Percentiles rank a stretch among this genome's conserved stretches.
These are phyloP conservation scores for Coemansia sp. DNA, from an alignment of 192 early-diverging fungal genomes.

Conservation along the genomic window DNA sequence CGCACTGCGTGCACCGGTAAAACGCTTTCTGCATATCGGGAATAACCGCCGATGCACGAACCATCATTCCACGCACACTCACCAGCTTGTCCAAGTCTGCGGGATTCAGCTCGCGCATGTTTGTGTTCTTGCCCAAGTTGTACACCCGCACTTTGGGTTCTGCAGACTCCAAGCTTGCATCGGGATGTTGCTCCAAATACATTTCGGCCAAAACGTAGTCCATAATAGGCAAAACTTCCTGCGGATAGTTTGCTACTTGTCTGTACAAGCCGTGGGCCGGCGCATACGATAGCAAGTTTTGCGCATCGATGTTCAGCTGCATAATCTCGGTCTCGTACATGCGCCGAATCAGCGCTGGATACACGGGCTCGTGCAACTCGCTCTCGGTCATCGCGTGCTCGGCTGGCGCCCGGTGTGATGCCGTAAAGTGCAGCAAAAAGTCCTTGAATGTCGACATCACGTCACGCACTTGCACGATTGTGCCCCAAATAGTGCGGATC, in stretches of 20 bases:
- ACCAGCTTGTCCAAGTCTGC: constrained; percentile 96
- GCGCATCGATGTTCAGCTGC: constrained; percentile 56
- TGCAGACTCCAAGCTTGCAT: constrained; percentile 60
- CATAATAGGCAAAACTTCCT: constrained; percentile 67
- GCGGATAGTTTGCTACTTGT: constrained; percentile 79
- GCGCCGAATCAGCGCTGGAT: constrained; percentile 64
- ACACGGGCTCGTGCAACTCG: constrained; percentile 66
- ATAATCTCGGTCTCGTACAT: constrained; percentile 50
- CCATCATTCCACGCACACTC: constrained; percentile 90
- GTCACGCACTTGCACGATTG: constrained; percentile 85
- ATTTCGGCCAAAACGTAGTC: constrained; percentile 60
- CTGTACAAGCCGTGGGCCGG: constrained; percentile 75
- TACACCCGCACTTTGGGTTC: constrained; percentile 79
- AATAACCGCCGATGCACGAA: constrained; percentile 86
- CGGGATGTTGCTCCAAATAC: constrained; percentile 70
- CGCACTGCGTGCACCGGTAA: constrained; percentile 87
- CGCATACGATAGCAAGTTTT: constrained; percentile 63
- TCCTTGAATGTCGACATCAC: constrained; percentile 74
- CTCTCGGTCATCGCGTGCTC: constrained; percentile 43
- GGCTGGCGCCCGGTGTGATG: constrained; percentile 25
- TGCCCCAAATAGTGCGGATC: constrained; percentile 86
- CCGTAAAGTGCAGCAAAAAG: constrained; percentile 54
- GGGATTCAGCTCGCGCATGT: constrained; percentile 95
- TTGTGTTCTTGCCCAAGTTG: constrained; percentile 73
- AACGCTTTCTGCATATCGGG: constrained; percentile 94